A percentile compares a stretch with the other conserved stretches of the same genome.
These are phyloP conservation scores for Inga laurina DNA, from an alignment of 306 rosid genomes.

Conservation along the genomic window DNA sequence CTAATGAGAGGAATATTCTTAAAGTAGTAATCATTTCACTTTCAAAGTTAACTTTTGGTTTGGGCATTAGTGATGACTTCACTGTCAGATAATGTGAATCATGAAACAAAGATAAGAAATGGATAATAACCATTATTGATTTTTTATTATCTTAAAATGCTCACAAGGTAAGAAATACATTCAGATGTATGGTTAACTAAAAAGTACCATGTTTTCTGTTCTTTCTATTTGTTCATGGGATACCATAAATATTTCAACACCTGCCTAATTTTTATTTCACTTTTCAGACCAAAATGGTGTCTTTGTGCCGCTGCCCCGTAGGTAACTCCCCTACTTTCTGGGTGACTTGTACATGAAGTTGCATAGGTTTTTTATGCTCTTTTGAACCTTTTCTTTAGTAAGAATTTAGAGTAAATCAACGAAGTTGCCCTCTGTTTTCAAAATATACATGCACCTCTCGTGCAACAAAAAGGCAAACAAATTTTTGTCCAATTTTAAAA, in stretches of 20 bases:
- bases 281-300: too few relatives aligned
- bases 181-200: too few relatives aligned
- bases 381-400: background rate
- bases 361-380: background rate
- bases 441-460: background rate
- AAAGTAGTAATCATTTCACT: background rate
- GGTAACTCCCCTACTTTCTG: conserved; percentile 25
- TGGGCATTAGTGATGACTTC: background rate
- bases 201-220: background rate
- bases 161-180: background rate
- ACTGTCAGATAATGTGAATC: background rate
- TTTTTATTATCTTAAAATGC: too few relatives aligned
- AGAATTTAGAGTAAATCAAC: background rate
- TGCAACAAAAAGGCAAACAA: background rate
- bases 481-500: background rate
- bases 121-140: background rate
- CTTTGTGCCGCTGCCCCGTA: too few relatives aligned
- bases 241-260: background rate
- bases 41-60: background rate
- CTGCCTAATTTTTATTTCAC: too few relatives aligned
- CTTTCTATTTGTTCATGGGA: conserved; percentile 10
- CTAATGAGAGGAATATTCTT: background rate
- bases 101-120: background rate
- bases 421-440: background rate
- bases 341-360: background rate